Base-by-base conservation (phyloP, 192 early-diverging fungal species). In the Backusella tarrabulga region DNA sequence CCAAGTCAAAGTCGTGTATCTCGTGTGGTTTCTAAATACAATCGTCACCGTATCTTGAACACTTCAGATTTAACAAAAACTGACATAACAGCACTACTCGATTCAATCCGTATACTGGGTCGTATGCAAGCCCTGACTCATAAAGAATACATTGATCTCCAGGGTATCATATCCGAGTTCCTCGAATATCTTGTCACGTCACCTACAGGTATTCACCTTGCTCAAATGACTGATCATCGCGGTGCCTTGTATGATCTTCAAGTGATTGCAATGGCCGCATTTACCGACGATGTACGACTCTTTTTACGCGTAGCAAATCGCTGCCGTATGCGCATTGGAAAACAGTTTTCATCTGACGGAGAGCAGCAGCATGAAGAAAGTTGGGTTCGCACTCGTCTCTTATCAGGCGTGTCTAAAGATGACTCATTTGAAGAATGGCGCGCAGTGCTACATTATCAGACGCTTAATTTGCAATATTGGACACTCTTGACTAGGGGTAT, bases 391-490 rank as follows among this genome's bases (percentile, higher is more conserved):
- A 17, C 40, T 40, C 76, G 50, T 19, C 56, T 63, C 26, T 29
- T 63, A 63, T 63, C 56, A 12, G 56, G 56, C 4, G 56, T 63
- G 12, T 63, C 56, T 26, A 23, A 63, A 63, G 26, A 63, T 11
- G 56, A 63, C 26, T 63, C 56, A 12, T 21, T 56, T 38, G 41
- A 38, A 32, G 66, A 68, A 36, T 72, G 76, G 76, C 71, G 34
- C 6, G 56, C 54, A 21, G n/a, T 41, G 1, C 66, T 79, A 38
- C 81, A 83, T n/a, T 86, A 85, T 72, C 77, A 81, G 32, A 83
- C 83, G 15, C 74, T 86, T 69, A 89, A 89, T 80, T 69, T 89
- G 60, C 88, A 89, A 68, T 89, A 89, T 63, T 89, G 88, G 88
- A 87, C 87, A 4, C 74, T 85, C n/a, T 71, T 89, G 72, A 81